Conservation (phyloP, 495 filamentous ascomycete species). For the Achaetomiella virescens region DNA sequence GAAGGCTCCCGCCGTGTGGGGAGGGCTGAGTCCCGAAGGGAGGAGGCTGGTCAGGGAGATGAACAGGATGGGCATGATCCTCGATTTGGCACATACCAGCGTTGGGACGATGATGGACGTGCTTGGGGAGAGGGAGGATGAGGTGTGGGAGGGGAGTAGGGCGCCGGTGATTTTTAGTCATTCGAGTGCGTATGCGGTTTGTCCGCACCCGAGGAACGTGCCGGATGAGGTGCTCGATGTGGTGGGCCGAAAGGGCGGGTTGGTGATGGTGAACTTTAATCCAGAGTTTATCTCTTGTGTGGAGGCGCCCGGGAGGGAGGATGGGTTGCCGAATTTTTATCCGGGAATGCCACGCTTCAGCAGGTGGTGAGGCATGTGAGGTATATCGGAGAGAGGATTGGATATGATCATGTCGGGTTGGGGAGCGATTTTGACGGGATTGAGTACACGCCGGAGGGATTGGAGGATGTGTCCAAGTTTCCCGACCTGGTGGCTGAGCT, state of each 20-base stretch:
- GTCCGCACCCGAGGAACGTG: slow-evolving; percentile 66
- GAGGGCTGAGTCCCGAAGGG: slow-evolving; percentile 66
- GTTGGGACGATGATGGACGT: slow-evolving; percentile 67
- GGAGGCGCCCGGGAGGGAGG: slow-evolving; percentile 45
- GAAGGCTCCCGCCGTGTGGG: slow-evolving; percentile 47
- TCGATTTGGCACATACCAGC: slow-evolving; percentile 64
- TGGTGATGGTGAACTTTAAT: slow-evolving; percentile 75
- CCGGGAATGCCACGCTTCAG: slow-evolving; percentile 63
- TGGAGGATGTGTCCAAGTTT: slow-evolving; percentile 78
- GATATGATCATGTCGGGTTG: slow-evolving; percentile 68
- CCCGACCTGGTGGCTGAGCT: slow-evolving; percentile 74
- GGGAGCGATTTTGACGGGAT: slow-evolving; percentile 74
- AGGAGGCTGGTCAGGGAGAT: slow-evolving; percentile 62
- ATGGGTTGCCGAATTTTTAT: slow-evolving; percentile 53
- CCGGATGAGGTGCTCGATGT: slow-evolving; percentile 62
- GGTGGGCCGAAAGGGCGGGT: slow-evolving; percentile 51
- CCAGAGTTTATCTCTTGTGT: slow-evolving; percentile 74
- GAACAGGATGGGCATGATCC: slow-evolving; percentile 75
- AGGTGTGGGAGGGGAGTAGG: slow-evolving; percentile 46
- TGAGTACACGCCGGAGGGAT: slow-evolving; percentile 46
- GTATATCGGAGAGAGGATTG: slow-evolving; percentile 62
- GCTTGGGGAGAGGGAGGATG: slow-evolving; percentile 42
- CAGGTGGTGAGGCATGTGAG: slow-evolving; percentile 72
- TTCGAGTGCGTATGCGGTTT: slow-evolving; percentile 59
- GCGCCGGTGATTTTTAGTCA: slow-evolving; percentile 74